Evolutionary conservation across 768 basidiomycete species (phyloP).

Genomic region (Multifurca ochricompacta): DNA sequence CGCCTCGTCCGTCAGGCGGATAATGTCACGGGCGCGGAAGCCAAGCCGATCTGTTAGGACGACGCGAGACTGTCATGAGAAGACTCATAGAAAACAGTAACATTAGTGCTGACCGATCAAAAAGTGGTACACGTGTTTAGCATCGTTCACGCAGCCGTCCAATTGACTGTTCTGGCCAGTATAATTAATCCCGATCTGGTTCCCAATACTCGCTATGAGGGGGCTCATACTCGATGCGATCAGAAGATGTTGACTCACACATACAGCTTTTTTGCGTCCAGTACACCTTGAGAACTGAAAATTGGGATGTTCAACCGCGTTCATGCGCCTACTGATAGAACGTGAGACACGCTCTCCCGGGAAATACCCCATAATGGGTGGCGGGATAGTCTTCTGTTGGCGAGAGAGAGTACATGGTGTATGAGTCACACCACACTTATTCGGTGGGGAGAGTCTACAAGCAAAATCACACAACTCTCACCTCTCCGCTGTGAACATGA

Average conservation of each 20-base stretch:
- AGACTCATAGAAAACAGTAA: too few relatives aligned
- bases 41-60: constrained; percentile 29
- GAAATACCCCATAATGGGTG: neutral
- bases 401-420: neutral
- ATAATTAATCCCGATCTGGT: constrained; percentile 42
- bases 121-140: constrained; percentile 37
- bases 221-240: neutral
- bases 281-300: constrained; percentile 39
- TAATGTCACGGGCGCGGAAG: constrained; percentile 39
- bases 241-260: constrained; percentile 18
- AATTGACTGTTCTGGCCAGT: constrained; percentile 31
- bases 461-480: neutral
- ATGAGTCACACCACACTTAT: neutral
- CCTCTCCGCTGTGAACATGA: constrained; percentile 3
- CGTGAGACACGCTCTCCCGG: neutral
- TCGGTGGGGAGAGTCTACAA: neutral
- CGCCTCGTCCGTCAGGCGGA: constrained; percentile 41
- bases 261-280: constrained; percentile 39
- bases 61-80: neutral
- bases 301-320: constrained; percentile 8
- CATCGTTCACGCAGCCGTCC: constrained; percentile 44
- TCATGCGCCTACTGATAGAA: neutral
- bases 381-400: neutral
- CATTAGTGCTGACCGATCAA: constrained; percentile 24
- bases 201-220: neutral